Evolutionary conservation across 179 eudicot genomes (phyloP).

Genomic region (Pouteria campechiana): DNA sequence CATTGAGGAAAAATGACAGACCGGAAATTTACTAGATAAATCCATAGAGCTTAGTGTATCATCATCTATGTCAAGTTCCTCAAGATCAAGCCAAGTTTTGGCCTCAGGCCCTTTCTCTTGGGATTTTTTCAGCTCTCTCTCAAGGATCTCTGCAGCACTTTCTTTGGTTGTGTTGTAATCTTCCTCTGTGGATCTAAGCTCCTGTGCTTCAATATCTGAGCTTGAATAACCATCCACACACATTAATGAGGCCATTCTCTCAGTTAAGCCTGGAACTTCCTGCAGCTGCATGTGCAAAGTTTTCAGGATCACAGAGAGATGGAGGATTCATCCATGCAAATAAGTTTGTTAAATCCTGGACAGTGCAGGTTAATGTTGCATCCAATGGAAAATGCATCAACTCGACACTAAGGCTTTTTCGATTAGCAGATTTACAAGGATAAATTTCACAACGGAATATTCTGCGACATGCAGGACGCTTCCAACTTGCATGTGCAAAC

Average conservation of each 20-base stretch:
- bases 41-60: constrained; percentile 46
- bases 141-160: constrained; percentile 41
- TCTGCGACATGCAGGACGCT: no score
- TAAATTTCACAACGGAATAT: no score
- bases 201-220: constrained; percentile 23
- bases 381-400: no score
- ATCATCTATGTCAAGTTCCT: constrained; percentile 74
- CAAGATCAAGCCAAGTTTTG: constrained; percentile 89
- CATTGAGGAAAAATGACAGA: constrained; percentile 13
- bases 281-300: constrained; percentile 92
- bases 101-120: constrained; percentile 37
- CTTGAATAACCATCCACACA: constrained; percentile 64
- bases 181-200: constrained; percentile 5
- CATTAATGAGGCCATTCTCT: constrained; percentile 95
- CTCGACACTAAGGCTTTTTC: no score
- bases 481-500: no score
- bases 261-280: constrained; percentile 88
- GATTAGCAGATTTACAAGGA: no score
- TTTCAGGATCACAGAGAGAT: no score
- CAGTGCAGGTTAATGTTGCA: no score
- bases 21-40: constrained; percentile 84
- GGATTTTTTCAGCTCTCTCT: constrained; percentile 38
- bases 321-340: no score
- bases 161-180: constrained; percentile 22
- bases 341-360: no score